Evolutionary conservation across 805 yeast genomes (phyloP), one percentile per base, ranked within the genome.

Genomic region (Jamesozyma spencerorum): DNA sequence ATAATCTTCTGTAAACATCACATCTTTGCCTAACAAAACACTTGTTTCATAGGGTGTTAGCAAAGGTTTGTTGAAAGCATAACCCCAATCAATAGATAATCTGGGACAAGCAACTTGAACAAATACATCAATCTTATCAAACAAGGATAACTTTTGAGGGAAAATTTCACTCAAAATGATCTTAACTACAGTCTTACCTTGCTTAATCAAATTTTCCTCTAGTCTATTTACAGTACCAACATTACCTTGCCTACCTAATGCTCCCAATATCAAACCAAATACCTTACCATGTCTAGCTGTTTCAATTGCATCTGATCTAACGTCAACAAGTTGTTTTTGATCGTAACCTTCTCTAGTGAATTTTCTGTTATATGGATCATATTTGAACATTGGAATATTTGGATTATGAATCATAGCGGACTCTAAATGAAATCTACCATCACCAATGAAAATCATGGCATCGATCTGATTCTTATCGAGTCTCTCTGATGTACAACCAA

Each of bases 321-420:
- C 80, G 19, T 69, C 54, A 8, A 80, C 75, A 80, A 92, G 70
- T 59, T 88, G 92, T 39, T 76, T 72, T 54, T 87, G 96, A 53
- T 85, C 95, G 56, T 86, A 92, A 46, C 75, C 74, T 60, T 92
- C 98, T 35, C 81, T 64, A 1, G 98, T 88, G 63, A 92, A 86
- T 56, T 84, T 87, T 46, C 95, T 71, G 14, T 87, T 83, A 58
- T 92, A 92, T 10, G 98, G 98, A 57, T 92, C 98, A 58, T 92
- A 92, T 53, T 95, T 75, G 62, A 69, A 92, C 0, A 97, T 97
- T 0, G 94, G 94, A 14, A 90, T 73, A 4, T 76, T 76, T 0
- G 98, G 98, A 57, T 92, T 92, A 61, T 88, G 97, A 41, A 92
- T 92, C 97, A 92, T 90, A 5, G 97, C 86, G 38, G 90, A 77